Base-by-base conservation (phyloP, 1,139 yeast species). In the Pichia sp. region DNA sequence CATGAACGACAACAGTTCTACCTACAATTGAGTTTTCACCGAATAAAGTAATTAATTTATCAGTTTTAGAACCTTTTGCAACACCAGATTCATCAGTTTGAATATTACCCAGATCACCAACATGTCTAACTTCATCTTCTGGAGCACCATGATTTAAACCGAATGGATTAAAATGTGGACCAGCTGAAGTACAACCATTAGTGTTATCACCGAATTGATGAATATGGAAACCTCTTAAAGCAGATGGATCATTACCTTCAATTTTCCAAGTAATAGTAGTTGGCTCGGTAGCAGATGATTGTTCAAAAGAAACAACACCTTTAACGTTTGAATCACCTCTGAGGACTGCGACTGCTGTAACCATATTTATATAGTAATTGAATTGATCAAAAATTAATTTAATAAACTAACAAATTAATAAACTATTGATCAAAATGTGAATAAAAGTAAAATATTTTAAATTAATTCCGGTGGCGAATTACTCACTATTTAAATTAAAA, bases 171-270 rank as follows among this genome's bases (percentile, higher is more conserved):
- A 87, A 90, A 73, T 92, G 98, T 50, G 97, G 96, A 62, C 98
- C 98, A 47, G 98, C 97, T 55, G 97, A 87, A 51, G 96, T 89
- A 73, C 97, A 90, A 53, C 98, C 97, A 67, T 92, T 90, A 71
- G 97, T 89, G 79, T 89, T 87, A 76, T 92, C 98, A 73, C 98
- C 98, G 63, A 90, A 92, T 64, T 87, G 85, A 71, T 92, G 98
- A 65, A 92, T 73, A 76, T 92, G 98, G 96, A 92, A 90, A 42
- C 97, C 98, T 70, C 96, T 84, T 67, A 76, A 71, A 41, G 96
- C 89, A 60, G 87, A 83, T 52, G 97, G 73, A 56, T 80, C 82
- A 68, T 87, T 87, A 64, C 97, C 97, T 45, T 78, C 60, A 62
- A 92, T 85, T 61, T 89, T 92, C 82, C 89, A 92, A 25, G 90